phyloP scores from a whole-genome alignment of 2,329 filamentous ascomycete genomes.

The Pleomassaria siparia region DNA sequence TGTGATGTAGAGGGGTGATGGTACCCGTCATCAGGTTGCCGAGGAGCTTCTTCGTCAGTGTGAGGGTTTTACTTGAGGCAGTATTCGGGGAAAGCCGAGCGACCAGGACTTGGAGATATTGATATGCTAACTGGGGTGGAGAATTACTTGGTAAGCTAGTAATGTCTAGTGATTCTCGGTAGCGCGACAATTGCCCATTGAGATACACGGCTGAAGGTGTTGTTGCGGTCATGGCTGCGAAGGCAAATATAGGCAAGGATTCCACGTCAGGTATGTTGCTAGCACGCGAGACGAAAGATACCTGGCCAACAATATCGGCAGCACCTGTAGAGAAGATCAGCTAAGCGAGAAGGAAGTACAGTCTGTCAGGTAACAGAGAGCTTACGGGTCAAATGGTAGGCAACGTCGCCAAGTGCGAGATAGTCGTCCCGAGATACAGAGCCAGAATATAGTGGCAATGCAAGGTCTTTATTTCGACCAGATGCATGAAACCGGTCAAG shows the following conservation, averaged over 20 bases:
- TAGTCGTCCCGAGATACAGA: constrained; percentile 36
- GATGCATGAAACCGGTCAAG: constrained; percentile 42
- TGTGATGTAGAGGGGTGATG: constrained; percentile 38
- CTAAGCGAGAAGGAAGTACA: background rate
- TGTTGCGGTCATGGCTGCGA: constrained; percentile 24
- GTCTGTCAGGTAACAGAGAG: constrained; percentile 2
- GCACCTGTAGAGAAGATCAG: constrained; percentile 25
- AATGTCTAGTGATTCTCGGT: constrained; percentile 35
- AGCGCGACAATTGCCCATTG: constrained; percentile 31
- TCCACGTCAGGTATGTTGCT: constrained; percentile 35
- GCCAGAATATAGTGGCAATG: constrained; percentile 33
- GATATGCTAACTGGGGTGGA: constrained; percentile 37
- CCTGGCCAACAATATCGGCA: constrained; percentile 34
- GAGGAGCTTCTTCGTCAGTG: constrained; percentile 32
- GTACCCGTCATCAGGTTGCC: constrained; percentile 25
- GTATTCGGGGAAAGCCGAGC: constrained; percentile 29
- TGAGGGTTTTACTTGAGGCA: constrained; percentile 28
- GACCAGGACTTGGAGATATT: constrained; percentile 39
- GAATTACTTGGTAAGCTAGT: constrained; percentile 30
- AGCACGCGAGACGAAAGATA: constrained; percentile 30
- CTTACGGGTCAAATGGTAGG: constrained; percentile 41
- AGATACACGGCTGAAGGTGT: constrained; percentile 31
- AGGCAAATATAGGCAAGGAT: constrained; percentile 30
- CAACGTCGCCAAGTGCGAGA: constrained; percentile 33
- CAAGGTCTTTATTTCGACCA: constrained; percentile 34